Conservation (phyloP, 345 rosid genomes). For the rapeseed (Brassica napus) region Da-Ae NC_063436.1:20895001-20895500, state of each 20-base stretch:
- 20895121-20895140: not conserved
- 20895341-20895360: no score
- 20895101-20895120: not conserved
- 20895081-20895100: not conserved
- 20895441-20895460: not conserved
- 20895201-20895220: not conserved
- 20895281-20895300: not conserved
- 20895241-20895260: not conserved
- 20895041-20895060: not conserved
- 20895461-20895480: not conserved
- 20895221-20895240: no score
- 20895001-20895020: not conserved
- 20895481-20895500: not conserved
- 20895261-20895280: not conserved
- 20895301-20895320: not conserved
- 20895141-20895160: not conserved
- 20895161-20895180: not conserved
- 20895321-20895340: not conserved
- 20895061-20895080: not conserved
- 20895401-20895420: not conserved
- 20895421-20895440: not conserved
- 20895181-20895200: not conserved
- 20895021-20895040: not conserved
- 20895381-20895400: not conserved
- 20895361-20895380: no score